Evolutionary conservation across 2,329 filamentous ascomycete species (phyloP).

Genomic region (Nothopassalora personata): DNA sequence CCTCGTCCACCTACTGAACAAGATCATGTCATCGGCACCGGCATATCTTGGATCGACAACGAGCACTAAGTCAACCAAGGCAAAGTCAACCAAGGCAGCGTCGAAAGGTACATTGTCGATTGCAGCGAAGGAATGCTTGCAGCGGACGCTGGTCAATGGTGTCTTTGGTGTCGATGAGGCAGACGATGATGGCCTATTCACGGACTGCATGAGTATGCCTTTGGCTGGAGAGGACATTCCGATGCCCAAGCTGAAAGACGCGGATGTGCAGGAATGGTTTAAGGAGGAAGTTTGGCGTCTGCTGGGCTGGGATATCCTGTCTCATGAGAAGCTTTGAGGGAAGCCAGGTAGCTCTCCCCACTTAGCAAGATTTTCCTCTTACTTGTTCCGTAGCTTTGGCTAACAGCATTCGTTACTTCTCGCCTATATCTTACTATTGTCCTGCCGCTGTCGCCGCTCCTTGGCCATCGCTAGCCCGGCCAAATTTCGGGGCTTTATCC

Average conservation of each 20-base stretch:
- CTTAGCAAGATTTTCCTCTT: background rate
- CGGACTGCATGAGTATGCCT: constrained; percentile 40
- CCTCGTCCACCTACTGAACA: constrained; percentile 39
- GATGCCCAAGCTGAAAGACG: constrained; percentile 36
- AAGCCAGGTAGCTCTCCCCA: background rate
- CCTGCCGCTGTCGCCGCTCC: too few relatives aligned
- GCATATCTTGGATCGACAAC: constrained; percentile 27
- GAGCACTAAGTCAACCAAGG: constrained; percentile 20
- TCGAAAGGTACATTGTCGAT: constrained; percentile 33
- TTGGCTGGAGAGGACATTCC: constrained; percentile 21
- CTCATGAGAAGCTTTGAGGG: constrained; percentile 11
- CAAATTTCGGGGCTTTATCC: too few relatives aligned
- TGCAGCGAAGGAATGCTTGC: constrained; percentile 40
- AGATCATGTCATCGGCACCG: constrained; percentile 37
- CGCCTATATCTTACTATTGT: too few relatives aligned
- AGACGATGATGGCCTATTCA: constrained; percentile 35
- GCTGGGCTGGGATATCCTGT: constrained; percentile 53
- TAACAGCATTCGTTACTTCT: background rate
- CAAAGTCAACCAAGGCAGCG: constrained; percentile 24
- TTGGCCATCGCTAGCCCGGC: too few relatives aligned
- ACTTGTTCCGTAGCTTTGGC: background rate
- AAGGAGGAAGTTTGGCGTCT: constrained; percentile 52
- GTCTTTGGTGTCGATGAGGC: constrained; percentile 36
- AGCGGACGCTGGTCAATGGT: constrained; percentile 41
- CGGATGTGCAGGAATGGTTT: constrained; percentile 49